Percentiles rank a stretch among this genome's conserved stretches.
These are phyloP conservation scores for Pythium phragmitis DNA, from an alignment of 352 stramenopile genomes.

Conservation along the genomic window DNA sequence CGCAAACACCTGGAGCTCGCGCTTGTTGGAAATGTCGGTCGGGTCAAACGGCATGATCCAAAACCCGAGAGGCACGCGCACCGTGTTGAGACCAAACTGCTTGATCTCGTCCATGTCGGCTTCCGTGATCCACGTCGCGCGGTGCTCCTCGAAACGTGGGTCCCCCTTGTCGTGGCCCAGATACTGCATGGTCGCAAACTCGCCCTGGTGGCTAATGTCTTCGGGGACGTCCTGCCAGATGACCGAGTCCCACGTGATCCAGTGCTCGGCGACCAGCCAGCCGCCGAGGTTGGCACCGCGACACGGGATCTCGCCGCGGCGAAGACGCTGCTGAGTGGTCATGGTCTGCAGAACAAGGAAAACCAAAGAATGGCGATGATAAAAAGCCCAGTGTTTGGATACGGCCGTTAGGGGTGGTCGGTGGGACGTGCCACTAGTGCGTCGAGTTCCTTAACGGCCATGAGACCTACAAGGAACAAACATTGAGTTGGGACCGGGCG, in stretches of 20 bases:
- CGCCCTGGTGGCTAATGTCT: constrained; percentile 47
- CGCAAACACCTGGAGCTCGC: constrained; percentile 42
- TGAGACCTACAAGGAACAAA: constrained; percentile 23
- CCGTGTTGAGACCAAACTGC: constrained; percentile 60
- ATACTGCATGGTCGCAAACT: constrained; percentile 52
- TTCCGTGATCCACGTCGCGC: constrained; percentile 74
- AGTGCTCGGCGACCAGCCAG: constrained; percentile 84
- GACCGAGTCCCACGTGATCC: constrained; percentile 74
- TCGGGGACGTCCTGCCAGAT: constrained; percentile 80
- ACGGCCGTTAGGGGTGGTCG: background rate
- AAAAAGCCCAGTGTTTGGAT: background rate
- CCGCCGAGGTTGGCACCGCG: constrained; percentile 82
- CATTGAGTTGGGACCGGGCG: background rate
- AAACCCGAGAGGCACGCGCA: constrained; percentile 78
- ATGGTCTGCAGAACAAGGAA: constrained; percentile 1
- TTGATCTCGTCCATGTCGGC: constrained; percentile 69
- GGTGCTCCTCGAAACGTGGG: constrained; percentile 72
- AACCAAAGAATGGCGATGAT: background rate
- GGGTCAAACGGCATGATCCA: constrained; percentile 66
- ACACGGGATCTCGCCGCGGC: constrained; percentile 32
- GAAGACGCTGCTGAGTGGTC: constrained; percentile 24
- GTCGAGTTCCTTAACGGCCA: constrained; percentile 34
- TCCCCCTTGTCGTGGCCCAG: constrained; percentile 50
- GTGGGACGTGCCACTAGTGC: constrained; percentile 14
- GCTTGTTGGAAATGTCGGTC: constrained; percentile 50